Conservation (phyloP, 1,139 yeast species). For the Hemisphaericaspora xylanilytica region DNA sequence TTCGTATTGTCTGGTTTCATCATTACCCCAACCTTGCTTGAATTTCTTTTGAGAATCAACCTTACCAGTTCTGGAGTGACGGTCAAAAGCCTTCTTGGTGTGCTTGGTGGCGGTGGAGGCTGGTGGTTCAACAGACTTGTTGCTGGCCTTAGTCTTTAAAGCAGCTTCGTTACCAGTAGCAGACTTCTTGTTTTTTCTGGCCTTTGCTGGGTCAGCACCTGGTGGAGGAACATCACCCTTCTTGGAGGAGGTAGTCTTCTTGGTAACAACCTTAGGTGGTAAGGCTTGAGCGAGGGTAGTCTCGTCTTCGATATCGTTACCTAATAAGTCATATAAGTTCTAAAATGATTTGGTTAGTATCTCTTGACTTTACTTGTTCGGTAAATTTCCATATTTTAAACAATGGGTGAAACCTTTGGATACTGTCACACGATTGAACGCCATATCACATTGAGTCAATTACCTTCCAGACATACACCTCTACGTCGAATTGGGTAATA, state of each 20-base stretch:
- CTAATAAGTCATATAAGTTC: slow-evolving; percentile 52
- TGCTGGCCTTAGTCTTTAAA: slow-evolving; percentile 69
- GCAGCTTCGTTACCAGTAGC: slow-evolving; percentile 90
- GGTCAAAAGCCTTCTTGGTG: slow-evolving; percentile 68
- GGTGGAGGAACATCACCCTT: slow-evolving; percentile 85
- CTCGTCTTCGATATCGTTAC: slow-evolving; percentile 78
- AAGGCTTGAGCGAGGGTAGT: slow-evolving; percentile 46
- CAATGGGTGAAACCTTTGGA: not conserved
- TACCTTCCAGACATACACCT: not conserved
- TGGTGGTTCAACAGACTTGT: slow-evolving; percentile 67
- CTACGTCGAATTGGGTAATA: not conserved
- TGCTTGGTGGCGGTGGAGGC: slow-evolving; percentile 51
- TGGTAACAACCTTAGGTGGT: slow-evolving; percentile 74
- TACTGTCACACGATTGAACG: not conserved
- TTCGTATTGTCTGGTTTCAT: slow-evolving; percentile 57
- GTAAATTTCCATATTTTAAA: not conserved
- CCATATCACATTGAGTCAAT: not conserved
- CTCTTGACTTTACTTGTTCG: not conserved
- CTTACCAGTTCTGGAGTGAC: slow-evolving; percentile 82
- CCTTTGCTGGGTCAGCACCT: slow-evolving; percentile 76
- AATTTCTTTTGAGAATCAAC: slow-evolving; percentile 82
- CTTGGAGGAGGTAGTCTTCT: slow-evolving; percentile 81
- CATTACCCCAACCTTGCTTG: slow-evolving; percentile 81
- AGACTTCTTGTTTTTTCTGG: slow-evolving; percentile 73
- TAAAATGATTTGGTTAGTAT: slow-evolving; percentile 22